Evolutionary conservation across 2,329 filamentous ascomycete genomes (phyloP).

Genomic region (Beauveria australis): DNA sequence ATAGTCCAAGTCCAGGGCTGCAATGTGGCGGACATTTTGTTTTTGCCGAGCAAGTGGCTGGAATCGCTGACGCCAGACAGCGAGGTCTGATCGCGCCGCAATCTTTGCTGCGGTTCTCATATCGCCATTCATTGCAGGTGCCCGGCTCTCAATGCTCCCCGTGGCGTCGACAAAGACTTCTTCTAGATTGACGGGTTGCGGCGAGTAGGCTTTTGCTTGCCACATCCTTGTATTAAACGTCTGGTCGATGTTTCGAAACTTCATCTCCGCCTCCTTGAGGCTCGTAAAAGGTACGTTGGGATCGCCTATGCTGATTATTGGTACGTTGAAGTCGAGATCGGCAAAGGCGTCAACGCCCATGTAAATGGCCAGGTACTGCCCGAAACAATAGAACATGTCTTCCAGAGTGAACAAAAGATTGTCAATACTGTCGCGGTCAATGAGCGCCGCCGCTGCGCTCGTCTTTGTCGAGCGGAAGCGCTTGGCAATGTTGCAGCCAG

Average conservation of each 20-base stretch:
- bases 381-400: slow-evolving; percentile 15
- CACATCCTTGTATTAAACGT: neutral
- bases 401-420: neutral
- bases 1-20: neutral
- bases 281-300: slow-evolving; percentile 6
- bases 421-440: neutral
- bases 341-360: slow-evolving; percentile 13
- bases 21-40: neutral
- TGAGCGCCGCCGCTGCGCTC: neutral
- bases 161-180: neutral
- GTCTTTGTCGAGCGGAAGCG: slow-evolving; percentile 4
- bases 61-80: neutral
- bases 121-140: neutral
- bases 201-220: slow-evolving; percentile 6
- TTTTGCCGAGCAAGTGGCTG: neutral
- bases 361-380: slow-evolving; percentile 14
- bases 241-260: slow-evolving; percentile 5
- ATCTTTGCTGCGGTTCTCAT: neutral
- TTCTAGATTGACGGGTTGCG: neutral
- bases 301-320: neutral
- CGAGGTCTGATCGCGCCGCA: neutral
- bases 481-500: slow-evolving; percentile 14
- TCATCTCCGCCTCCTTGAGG: slow-evolving; percentile 11
- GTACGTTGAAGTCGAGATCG: slow-evolving; percentile 11
- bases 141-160: neutral